phyloP scores from a whole-genome alignment of 805 yeast species.

The Schizosaccharomyces octosporus region DNA sequence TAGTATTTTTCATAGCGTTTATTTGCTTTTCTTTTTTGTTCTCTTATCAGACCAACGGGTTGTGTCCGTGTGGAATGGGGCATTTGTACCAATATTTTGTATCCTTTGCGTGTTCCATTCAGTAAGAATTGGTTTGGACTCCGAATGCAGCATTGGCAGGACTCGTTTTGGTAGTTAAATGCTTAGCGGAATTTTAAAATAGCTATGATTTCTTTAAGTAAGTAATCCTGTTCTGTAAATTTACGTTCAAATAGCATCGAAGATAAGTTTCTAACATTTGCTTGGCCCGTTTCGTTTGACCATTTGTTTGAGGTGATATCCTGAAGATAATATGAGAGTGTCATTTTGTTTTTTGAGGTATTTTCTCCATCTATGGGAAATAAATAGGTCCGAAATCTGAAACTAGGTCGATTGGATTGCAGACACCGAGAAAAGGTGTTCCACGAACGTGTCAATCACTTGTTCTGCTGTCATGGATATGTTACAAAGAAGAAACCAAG shows the following conservation, averaged over 20 bases:
- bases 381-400: background rate
- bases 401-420: background rate
- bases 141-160: background rate
- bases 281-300: background rate
- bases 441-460: background rate
- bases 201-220: background rate
- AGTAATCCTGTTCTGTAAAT: background rate
- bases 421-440: background rate
- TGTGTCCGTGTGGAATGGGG: background rate
- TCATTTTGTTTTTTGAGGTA: background rate
- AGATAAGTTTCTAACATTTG: background rate
- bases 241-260: background rate
- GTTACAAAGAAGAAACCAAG: slow-evolving; percentile 6
- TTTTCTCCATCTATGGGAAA: background rate
- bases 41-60: background rate
- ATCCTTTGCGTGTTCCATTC: background rate
- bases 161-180: background rate
- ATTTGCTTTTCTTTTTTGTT: background rate
- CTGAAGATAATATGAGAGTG: background rate
- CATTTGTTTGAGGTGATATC: background rate
- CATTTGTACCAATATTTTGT: background rate
- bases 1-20: background rate
- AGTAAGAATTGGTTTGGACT: background rate
- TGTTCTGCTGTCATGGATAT: background rate
- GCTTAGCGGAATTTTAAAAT: background rate